Conservation (phyloP, 2,329 filamentous ascomycete genomes). For the Lachnellula occidentalis region DNA sequence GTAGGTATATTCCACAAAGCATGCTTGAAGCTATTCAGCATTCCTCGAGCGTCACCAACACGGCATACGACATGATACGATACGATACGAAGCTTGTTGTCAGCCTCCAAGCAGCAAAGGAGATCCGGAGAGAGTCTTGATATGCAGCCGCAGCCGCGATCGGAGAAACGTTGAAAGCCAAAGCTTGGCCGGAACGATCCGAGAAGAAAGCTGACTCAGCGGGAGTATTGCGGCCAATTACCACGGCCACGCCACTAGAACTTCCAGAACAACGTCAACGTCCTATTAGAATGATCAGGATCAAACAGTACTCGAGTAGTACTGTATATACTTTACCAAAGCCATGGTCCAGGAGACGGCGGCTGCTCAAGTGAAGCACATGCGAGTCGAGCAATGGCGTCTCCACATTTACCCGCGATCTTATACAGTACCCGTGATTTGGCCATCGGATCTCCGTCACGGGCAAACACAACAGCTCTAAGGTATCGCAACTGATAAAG, state of each 20-base stretch:
- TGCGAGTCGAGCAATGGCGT: not conserved
- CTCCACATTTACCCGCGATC: slow-evolving; percentile 3
- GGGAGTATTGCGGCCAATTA: not conserved
- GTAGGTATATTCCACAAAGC: no score
- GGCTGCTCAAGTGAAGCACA: not conserved
- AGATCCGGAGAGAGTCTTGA: not conserved
- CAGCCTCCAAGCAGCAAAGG: not conserved
- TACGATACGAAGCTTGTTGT: not conserved
- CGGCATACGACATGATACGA: no score
- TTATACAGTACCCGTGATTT: slow-evolving; percentile 1
- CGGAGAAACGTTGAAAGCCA: not conserved
- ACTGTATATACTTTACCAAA: not conserved
- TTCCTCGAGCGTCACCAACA: no score
- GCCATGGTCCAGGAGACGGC: not conserved
- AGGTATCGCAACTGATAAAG: not conserved
- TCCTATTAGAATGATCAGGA: not conserved
- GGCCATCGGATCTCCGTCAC: slow-evolving; percentile 3
- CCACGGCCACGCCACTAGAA: no score
- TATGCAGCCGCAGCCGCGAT: not conserved
- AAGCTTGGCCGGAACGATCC: not conserved
- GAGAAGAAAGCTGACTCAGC: not conserved
- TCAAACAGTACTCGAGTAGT: no score
- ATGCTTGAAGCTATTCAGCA: no score
- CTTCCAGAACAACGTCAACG: no score
- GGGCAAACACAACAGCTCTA: not conserved